Evolutionary conservation across 1,139 yeast genomes (phyloP), one percentile per base, ranked within the genome.

Genomic region (Blastobotrys serpentis): DNA sequence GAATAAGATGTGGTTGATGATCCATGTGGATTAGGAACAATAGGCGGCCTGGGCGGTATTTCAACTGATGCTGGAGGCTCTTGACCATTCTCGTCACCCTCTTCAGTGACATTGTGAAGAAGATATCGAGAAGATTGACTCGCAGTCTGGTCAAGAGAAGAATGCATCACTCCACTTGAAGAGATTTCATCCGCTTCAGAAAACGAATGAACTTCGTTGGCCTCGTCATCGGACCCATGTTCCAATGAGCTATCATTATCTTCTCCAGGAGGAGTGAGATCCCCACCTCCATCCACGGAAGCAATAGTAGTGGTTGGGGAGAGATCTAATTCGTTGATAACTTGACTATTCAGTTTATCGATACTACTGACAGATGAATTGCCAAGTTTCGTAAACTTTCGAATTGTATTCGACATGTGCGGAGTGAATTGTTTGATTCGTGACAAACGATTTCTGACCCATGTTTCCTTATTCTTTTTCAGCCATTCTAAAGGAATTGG

Each of bases 401-500:
- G 37, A 5, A 42, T 4, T 3, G 44, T n/a, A n/a, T 30, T 32
- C 14, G 48, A 41, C 30, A 44, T 36, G 10, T 40, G 25, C 7
- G 52, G 52, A 11, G 47, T 29, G 14, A 44, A 10, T 18, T 32
- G 29, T 18, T 42, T 26, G 21, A 47, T 26, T 4, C n/a, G 34
- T 1, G 21, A 16, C n/a, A 21, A 33, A 30, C 47, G 19, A 19
- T 36, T 41, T 25, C 33, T 44, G 8, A 47, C 42, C 53, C 53
- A 50, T 4, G 30, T n/a, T 3, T 29, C 45, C 14, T 44, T 21
- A 29, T 50, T 42, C n/a, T 30, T 72, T 21, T 70, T 62, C 39
- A 74, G 63, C 94, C 94, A 86, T 16, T 78, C 69, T 17, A 69
- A 66, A 0, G 96, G 95, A 1, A 84, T 65, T 0, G 77, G 75